phyloP scores from a whole-genome alignment of 371 early-diverging fungal species.

The Mucor saturninus region DNA sequence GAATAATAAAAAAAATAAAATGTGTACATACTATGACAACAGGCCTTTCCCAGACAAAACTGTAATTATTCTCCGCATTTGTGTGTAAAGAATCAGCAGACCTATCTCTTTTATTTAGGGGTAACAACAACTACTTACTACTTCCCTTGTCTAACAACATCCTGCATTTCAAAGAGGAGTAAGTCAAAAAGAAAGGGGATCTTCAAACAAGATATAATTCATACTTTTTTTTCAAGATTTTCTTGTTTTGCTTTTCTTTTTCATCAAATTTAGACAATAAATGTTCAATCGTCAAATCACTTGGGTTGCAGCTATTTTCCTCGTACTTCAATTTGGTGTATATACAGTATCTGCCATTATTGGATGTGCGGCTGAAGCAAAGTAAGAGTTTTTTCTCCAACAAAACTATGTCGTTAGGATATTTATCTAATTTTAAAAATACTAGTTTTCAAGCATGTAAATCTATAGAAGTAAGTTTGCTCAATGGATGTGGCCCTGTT shows the following conservation, averaged over 20 bases:
- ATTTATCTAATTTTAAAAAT: neutral
- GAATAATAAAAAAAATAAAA: slow-evolving; percentile 33
- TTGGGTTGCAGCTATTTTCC: slow-evolving; percentile 5
- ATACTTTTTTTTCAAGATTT: neutral
- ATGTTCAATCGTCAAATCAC: slow-evolving; percentile 2
- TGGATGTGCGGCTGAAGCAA: slow-evolving; percentile 39
- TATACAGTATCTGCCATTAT: slow-evolving; percentile 16
- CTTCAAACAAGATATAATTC: slow-evolving; percentile 1
- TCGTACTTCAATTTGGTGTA: slow-evolving; percentile 18
- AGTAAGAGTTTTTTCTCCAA: slow-evolving; percentile 20
- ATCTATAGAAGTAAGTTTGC: slow-evolving; percentile 23
- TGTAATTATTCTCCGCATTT: neutral
- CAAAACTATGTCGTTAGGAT: neutral
- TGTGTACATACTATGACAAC: slow-evolving; percentile 6
- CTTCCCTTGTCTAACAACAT: neutral
- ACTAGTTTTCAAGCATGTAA: slow-evolving; percentile 39
- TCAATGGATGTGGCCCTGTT: slow-evolving; percentile 28
- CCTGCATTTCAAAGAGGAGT: slow-evolving; percentile 1
- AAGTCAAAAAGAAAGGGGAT: neutral
- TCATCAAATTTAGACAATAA: neutral
- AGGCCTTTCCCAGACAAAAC: neutral
- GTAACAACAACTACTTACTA: neutral
- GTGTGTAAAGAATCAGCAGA: neutral
- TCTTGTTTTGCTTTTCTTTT: neutral
- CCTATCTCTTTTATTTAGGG: neutral